phyloP scores from a whole-genome alignment of 148 eudicot genomes.

The Pharnaceum exiguum region DNA sequence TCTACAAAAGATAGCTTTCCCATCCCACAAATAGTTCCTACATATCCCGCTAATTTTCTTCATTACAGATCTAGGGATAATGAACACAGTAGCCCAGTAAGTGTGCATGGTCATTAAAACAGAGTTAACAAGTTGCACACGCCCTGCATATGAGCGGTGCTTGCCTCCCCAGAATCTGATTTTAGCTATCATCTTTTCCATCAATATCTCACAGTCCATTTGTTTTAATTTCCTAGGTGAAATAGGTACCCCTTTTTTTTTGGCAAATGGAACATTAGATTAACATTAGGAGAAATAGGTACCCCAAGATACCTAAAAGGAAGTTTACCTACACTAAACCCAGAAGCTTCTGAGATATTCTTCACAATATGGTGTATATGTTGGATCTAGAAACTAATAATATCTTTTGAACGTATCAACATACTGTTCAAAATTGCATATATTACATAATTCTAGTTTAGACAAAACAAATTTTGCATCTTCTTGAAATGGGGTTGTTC shows the following conservation, averaged over 20 bases:
- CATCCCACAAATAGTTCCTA: not conserved
- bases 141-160: not conserved
- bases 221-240: not conserved
- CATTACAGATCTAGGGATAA: too few species aligned
- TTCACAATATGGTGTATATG: too few species aligned
- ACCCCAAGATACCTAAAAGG: not conserved
- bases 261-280: too few species aligned
- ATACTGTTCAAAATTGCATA: too few species aligned
- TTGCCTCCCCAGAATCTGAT: not conserved
- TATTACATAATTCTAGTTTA: too few species aligned
- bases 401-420: too few species aligned
- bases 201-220: not conserved
- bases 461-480: too few species aligned
- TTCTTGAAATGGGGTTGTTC: too few species aligned
- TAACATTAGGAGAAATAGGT: too few species aligned
- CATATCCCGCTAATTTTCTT: too few species aligned
- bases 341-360: not conserved
- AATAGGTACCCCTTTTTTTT: too few species aligned
- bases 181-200: not conserved
- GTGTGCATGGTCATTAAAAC: not conserved
- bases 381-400: too few species aligned
- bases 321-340: not conserved
- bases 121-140: not conserved
- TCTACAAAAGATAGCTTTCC: not conserved
- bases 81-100: not conserved